Evolutionary conservation across 768 basidiomycete genomes (phyloP).

Genomic region (Auricularia heimuer): DNA sequence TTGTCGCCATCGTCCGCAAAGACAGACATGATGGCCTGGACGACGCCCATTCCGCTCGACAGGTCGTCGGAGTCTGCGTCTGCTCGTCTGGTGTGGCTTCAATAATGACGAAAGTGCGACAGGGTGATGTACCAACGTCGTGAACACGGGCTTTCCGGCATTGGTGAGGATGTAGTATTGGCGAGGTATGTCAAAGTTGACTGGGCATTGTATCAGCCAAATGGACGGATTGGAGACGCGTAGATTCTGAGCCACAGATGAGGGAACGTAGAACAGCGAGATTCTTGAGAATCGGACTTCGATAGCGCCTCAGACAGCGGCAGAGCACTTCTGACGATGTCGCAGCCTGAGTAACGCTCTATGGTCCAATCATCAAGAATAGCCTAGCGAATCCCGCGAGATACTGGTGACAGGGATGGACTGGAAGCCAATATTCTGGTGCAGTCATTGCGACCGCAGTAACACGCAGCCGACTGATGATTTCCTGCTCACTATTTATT

Average conservation of each 20-base stretch:
- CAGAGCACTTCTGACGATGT: too few species aligned
- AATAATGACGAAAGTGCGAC: neutral
- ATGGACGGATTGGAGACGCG: neutral
- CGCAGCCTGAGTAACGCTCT: too few species aligned
- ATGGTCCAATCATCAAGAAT: too few species aligned
- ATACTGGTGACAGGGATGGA: too few species aligned
- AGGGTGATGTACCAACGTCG: constrained; percentile 46
- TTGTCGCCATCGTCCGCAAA: constrained; percentile 91
- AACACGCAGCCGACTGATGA: too few species aligned
- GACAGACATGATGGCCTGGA: constrained; percentile 92
- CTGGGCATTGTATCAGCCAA: neutral
- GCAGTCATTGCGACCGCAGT: too few species aligned
- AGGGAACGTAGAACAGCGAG: too few species aligned
- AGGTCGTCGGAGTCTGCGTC: constrained; percentile 53
- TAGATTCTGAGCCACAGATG: too few species aligned
- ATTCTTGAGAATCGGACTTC: too few species aligned
- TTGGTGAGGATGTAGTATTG: constrained; percentile 91
- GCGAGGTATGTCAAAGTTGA: constrained; percentile 30
- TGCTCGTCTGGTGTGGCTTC: constrained; percentile 35
- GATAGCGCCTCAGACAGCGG: too few species aligned
- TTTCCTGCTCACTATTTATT: neutral
- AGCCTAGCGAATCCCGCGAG: too few species aligned
- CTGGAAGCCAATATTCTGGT: too few species aligned
- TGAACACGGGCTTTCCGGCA: constrained; percentile 96
- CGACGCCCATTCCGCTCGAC: constrained; percentile 78